Conservation (phyloP, 257 asterid genomes). For the Solanum dulcamara region DNA sequence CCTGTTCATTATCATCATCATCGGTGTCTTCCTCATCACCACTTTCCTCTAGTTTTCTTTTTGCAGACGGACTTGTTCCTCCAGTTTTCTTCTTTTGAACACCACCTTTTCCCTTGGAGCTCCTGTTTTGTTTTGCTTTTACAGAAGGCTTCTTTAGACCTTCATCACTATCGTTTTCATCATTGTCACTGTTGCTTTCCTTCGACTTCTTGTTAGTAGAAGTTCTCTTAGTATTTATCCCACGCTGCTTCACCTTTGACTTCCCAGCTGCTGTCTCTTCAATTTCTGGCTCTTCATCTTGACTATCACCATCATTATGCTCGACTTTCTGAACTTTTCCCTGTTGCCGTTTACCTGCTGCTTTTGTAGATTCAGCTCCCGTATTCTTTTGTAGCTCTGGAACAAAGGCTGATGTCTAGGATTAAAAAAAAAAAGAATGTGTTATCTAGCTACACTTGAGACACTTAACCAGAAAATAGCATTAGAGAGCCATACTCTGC, state of each 20-base stretch:
- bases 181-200: conserved; percentile 17
- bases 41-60: conserved; percentile 40
- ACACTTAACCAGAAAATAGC: not conserved
- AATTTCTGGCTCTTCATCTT: conserved; percentile 26
- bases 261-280: conserved; percentile 20
- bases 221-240: conserved; percentile 20
- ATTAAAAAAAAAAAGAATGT: not conserved
- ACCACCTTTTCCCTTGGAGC: conserved; percentile 14
- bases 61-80: conserved; percentile 28
- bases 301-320: conserved; percentile 7
- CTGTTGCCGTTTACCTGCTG: conserved; percentile 23
- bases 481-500: conserved; percentile 56
- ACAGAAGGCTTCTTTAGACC: conserved; percentile 21
- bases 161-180: conserved; percentile 10
- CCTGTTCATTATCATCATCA: conserved; percentile 20
- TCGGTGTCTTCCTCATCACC: conserved; percentile 19
- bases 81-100: conserved; percentile 25
- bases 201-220: conserved; percentile 26
- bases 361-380: conserved; percentile 53
- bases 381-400: conserved; percentile 78
- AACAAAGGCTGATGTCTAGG: conserved; percentile 84
- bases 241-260: conserved; percentile 16
- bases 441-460: not conserved
- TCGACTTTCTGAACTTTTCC: conserved; percentile 3
- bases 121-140: conserved; percentile 26